These are phyloP conservation scores for Russula brevipes DNA, from an alignment of 768 basidiomycete species.

Conservation along the genomic window DNA sequence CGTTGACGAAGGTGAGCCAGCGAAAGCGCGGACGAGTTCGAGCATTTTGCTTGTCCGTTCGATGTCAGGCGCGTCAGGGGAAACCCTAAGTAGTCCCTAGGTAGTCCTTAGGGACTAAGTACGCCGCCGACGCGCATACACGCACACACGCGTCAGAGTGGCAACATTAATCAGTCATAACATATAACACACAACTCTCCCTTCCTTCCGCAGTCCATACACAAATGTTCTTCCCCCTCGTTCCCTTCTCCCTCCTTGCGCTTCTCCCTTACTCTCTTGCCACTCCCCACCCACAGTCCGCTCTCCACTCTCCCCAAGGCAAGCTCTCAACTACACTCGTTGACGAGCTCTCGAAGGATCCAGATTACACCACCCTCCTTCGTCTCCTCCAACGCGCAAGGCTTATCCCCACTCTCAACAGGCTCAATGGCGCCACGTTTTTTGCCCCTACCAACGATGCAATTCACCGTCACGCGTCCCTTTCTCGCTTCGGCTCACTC, in stretches of 20 bases:
- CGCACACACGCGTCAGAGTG: conserved; percentile 1
- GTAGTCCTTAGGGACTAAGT: no score
- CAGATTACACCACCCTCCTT: conserved; percentile 74
- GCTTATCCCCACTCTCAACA: conserved; percentile 89
- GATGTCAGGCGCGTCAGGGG: no score
- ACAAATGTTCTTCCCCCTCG: conserved; percentile 11
- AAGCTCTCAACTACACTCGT: conserved; percentile 56
- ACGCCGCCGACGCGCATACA: background rate
- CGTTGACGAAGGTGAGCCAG: conserved; percentile 48
- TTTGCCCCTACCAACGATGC: conserved; percentile 97
- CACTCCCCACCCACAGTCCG: conserved; percentile 37
- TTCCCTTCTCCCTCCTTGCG: conserved; percentile 24
- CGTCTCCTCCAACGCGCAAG: conserved; percentile 74
- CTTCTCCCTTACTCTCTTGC: conserved; percentile 37
- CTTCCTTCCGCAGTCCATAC: conserved; percentile 5
- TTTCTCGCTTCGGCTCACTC: conserved; percentile 37
- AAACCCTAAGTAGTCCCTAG: no score
- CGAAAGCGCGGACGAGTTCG: conserved; percentile 42
- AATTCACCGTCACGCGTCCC: conserved; percentile 47
- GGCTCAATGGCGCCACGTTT: conserved; percentile 73
- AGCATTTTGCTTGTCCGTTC: conserved; percentile 36
- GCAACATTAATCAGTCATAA: background rate
- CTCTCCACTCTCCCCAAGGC: conserved; percentile 29
- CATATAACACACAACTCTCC: background rate
- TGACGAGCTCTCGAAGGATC: conserved; percentile 68